Percentiles rank a stretch among this genome's conserved stretches.
Conservation (phyloP, 306 rosid species). For the Cicer bijugum region DNA sequence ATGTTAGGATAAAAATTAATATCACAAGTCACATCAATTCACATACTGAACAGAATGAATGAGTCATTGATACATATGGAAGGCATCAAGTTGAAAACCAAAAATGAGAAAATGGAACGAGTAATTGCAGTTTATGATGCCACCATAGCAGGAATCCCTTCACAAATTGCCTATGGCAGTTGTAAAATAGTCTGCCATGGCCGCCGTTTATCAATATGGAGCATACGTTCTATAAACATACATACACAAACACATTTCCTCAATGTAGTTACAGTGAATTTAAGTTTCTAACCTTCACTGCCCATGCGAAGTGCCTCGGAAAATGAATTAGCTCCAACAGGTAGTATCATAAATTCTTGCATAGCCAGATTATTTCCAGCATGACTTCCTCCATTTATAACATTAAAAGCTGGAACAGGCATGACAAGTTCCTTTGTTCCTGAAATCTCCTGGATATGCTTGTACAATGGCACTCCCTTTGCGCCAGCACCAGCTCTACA, state of each 20-base stretch:
- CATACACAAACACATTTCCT: constrained; percentile 1
- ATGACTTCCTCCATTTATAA: constrained; percentile 94
- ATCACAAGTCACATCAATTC: constrained; percentile 4
- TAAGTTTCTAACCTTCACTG: constrained; percentile 80
- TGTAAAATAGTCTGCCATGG: too few relatives aligned
- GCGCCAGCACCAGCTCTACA: constrained; percentile 99
- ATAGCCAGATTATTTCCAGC: constrained; percentile 97
- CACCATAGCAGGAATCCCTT: too few relatives aligned
- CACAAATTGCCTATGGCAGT: too few relatives aligned
- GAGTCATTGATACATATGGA: neutral
- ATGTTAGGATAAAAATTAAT: constrained; percentile 10
- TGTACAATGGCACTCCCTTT: constrained; percentile 85
- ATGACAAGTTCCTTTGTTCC: constrained; percentile 91
- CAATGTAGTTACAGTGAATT: constrained; percentile 9
- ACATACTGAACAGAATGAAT: neutral
- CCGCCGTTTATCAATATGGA: too few relatives aligned
- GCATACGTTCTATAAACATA: neutral
- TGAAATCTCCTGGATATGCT: constrained; percentile 87
- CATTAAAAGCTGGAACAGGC: constrained; percentile 99
- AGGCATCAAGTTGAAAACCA: constrained; percentile 24
- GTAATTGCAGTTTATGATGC: too few relatives aligned
- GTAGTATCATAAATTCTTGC: constrained; percentile 98
- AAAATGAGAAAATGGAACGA: constrained; percentile 16
- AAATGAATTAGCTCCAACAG: constrained; percentile 91
- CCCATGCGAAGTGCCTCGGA: constrained; percentile 94